These are phyloP conservation scores for Acacia crassicarpa DNA, from an alignment of 306 rosid genomes.

Conservation along the genomic window DNA sequence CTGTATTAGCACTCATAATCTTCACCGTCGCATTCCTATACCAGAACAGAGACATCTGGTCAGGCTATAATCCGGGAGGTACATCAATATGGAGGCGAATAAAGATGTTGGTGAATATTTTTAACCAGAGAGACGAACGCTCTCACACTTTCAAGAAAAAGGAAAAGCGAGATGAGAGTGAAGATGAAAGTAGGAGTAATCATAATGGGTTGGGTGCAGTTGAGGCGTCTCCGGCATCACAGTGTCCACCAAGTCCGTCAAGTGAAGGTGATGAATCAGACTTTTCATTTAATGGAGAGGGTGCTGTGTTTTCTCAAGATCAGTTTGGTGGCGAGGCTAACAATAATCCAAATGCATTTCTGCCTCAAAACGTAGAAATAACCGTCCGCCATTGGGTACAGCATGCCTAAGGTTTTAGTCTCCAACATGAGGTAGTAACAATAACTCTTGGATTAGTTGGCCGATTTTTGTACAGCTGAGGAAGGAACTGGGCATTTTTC, in stretches of 20 bases:
- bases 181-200: no score
- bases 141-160: slow-evolving; percentile 46
- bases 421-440: no score
- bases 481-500: no score
- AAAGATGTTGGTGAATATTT: slow-evolving; percentile 23
- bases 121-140: slow-evolving; percentile 39
- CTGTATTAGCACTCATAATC: slow-evolving; percentile 35
- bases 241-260: not conserved
- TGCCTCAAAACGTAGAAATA: not conserved
- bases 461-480: no score
- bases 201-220: not conserved
- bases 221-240: not conserved
- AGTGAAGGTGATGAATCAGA: not conserved
- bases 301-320: not conserved
- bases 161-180: not conserved
- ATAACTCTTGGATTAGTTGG: no score
- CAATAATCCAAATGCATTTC: not conserved
- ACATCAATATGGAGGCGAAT: slow-evolving; percentile 36
- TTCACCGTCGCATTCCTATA: slow-evolving; percentile 31
- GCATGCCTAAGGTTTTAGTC: not conserved
- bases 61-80: not conserved
- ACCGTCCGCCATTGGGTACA: not conserved
- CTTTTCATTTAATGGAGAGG: not conserved
- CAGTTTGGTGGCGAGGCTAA: not conserved
- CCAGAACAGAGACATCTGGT: slow-evolving; percentile 29